Evolutionary conservation across 768 basidiomycete genomes (phyloP), one percentile per base, ranked within the genome.

Genomic region (Clitopilus hobsonii): DNA sequence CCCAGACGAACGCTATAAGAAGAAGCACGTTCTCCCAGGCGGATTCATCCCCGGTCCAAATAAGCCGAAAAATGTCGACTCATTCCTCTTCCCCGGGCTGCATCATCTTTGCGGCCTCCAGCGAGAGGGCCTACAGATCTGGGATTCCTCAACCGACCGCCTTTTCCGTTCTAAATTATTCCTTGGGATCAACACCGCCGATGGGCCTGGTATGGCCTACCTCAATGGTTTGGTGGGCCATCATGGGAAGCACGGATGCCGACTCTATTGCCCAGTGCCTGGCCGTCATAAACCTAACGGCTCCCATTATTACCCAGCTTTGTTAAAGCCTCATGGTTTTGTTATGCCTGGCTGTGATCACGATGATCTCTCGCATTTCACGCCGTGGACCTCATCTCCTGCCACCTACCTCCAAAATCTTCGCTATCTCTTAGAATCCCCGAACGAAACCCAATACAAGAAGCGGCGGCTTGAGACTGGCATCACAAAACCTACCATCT

Each of bases 191-290:
- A 62, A 29, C 1, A 68, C 60, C 7, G 73, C 72, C 1, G 74
- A 79, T 57, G 66, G 64, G 0, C 66, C 68, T 11, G 75, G 66
- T 2, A 62, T 71, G 54, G 63, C 65, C 0, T 51, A 63, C 24
- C 49, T 74, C 2, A 67, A 61, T 58, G 73, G 74, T 1, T 51
- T 66, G 18, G 69, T 69, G 11, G 64, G 67, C 3, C 68, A 73
- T 55, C 57, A 64, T 38, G 63, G 68, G 10, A 45, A 54, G 20
- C 54, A 58, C 7, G 67, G 64, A 6, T 74, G 72, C 50, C 66
- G 67, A 0, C 20, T 71, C 0, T 65, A 59, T 41, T 74, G 71
- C 54, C 30, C 20, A 0, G 52, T 64, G 52, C 49, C 30, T 26
- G 70, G 71, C 22, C 55, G 66, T 0, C 63, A 61, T 24, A 70